Base-by-base conservation (phyloP, 2,329 filamentous ascomycete species). In the Amauroascus verrucosus region DNA sequence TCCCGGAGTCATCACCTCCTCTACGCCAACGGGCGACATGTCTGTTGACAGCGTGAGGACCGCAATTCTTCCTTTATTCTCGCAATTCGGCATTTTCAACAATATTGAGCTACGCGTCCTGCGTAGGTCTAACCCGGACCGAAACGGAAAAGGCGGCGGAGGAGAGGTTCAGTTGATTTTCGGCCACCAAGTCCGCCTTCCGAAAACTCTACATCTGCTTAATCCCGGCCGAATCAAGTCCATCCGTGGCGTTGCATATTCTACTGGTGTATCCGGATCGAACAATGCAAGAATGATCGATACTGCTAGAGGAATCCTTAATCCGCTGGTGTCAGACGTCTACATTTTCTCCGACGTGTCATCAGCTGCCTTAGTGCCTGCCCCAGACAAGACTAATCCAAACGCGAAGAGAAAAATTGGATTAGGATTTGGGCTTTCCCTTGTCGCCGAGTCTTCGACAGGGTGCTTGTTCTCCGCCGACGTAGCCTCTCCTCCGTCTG, bases 271-370 rank as follows among this genome's bases (percentile, higher is more conserved):
- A 0, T 86, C 87, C 9, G 91, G 87, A 0, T 89, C 85, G 48
- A 96, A 96, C 68, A 98, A 97, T 67, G 87, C 85, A 57, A 80
- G 93, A 59, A 94, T 96, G 86, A 98, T 97, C 64, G 87, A 95
- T 64, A 81, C 85, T 1, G 89, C 90, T 9, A 79, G 91, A 61
- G 88, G 88, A 46, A 78, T 98, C 9, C 76, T 98, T 45, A 98
- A 98, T 67, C 77, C 83, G 3, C 78, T 98, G 54, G 84, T 87
- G 2, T 81, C 85, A 6, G 93, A 98, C 65, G 91, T 95, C 41
- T 93, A 96, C 67, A 83, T 98, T 59, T 95, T 83, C 68, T 83
- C 81, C 9, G 82, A 85, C 61, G 77, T 83, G 9, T 78, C 79
- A 18, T 73, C 75, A 44, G 80, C 82, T 9, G 79, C 80, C 13